These are phyloP conservation scores for Luvunga scandens DNA, from an alignment of 345 rosid species.

Conservation along the genomic window DNA sequence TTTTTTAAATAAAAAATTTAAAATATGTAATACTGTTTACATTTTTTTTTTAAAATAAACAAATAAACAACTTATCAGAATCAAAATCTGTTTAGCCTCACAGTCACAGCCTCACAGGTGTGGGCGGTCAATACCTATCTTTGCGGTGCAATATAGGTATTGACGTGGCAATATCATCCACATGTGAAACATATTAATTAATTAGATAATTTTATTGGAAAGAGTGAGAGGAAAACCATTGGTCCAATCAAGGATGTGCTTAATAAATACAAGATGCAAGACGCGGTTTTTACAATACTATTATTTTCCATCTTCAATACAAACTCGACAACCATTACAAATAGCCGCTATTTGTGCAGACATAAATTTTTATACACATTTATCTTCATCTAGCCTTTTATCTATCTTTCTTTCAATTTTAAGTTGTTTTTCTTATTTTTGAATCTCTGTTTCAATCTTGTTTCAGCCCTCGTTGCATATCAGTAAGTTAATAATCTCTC, in stretches of 20 bases:
- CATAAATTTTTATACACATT: neutral
- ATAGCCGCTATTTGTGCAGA: neutral
- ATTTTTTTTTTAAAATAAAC: no score
- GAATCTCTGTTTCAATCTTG: neutral
- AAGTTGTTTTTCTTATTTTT: neutral
- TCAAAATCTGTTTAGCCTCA: no score
- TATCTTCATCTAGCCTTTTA: neutral
- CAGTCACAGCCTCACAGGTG: no score
- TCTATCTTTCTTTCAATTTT: neutral
- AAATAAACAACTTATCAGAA: no score
- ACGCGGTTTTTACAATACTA: neutral
- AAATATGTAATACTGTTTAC: no score
- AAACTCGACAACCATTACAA: neutral
- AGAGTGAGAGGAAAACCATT: no score
- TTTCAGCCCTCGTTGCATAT: neutral
- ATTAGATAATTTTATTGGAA: no score
- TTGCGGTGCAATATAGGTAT: no score
- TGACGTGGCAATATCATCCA: neutral
- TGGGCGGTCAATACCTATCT: no score
- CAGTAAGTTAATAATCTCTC: neutral
- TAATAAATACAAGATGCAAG: no score
- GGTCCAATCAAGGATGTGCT: neutral
- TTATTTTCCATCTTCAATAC: no score
- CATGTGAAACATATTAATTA: neutral
- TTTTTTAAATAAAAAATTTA: no score